A percentile compares a stretch with the other conserved stretches of the same genome.
Evolutionary conservation across 2,329 filamentous ascomycete genomes (phyloP).

Genomic region (Ophiosphaerella narmari): DNA sequence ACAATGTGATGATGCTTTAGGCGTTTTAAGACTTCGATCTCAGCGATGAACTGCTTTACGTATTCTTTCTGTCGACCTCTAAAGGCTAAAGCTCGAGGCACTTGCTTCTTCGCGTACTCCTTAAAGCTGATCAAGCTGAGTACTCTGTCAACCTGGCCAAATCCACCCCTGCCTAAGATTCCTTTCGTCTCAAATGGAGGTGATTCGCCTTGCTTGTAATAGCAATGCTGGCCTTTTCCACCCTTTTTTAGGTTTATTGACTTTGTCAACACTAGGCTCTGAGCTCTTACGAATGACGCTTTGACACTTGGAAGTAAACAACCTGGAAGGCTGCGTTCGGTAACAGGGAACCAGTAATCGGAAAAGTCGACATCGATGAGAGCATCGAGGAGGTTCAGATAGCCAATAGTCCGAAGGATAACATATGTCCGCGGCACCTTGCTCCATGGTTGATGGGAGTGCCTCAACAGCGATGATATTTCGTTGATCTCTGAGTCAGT

Average conservation of each 20-base stretch:
- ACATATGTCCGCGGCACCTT: slow-evolving; percentile 31
- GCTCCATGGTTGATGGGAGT: slow-evolving; percentile 12
- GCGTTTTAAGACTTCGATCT: slow-evolving; percentile 33
- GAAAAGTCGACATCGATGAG: slow-evolving; percentile 27
- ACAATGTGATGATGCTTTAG: slow-evolving; percentile 37
- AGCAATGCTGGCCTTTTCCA: slow-evolving; percentile 24
- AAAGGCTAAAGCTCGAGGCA: slow-evolving; percentile 22
- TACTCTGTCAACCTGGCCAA: slow-evolving; percentile 31
- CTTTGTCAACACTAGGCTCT: slow-evolving; percentile 28
- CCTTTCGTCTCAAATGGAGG: slow-evolving; percentile 22
- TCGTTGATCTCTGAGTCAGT: slow-evolving; percentile 2
- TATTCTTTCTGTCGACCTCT: slow-evolving; percentile 6
- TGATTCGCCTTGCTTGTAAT: slow-evolving; percentile 24
- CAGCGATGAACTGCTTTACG: slow-evolving; percentile 29
- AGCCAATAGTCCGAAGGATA: slow-evolving; percentile 29
- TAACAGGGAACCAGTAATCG: slow-evolving; percentile 34
- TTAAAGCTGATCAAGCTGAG: slow-evolving; percentile 25
- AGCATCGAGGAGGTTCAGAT: slow-evolving; percentile 23
- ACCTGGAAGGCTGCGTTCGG: slow-evolving; percentile 14
- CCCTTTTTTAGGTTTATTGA: slow-evolving; percentile 32
- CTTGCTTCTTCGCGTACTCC: slow-evolving; percentile 22
- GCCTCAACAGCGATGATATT: slow-evolving; percentile 12
- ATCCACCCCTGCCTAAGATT: slow-evolving; percentile 22
- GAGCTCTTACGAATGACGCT: slow-evolving; percentile 20
- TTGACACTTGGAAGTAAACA: slow-evolving; percentile 8